Evolutionary conservation across 805 yeast species (phyloP), one percentile per base, ranked within the genome.

Genomic region (Teunomyces stri): DNA sequence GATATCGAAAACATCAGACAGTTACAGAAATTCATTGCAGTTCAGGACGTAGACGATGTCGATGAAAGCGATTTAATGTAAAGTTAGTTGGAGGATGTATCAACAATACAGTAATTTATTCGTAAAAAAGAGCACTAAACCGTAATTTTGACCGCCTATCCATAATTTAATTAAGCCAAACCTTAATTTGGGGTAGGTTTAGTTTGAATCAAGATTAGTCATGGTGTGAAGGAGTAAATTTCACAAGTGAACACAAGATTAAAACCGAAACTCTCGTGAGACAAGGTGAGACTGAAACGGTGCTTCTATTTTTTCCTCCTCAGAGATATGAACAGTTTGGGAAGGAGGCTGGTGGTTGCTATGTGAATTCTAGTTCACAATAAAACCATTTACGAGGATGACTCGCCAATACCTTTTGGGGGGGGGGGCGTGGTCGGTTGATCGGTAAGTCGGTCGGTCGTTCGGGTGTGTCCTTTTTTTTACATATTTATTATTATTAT

Each of bases 1-100:
- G 49, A 48, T 15, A 35, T 43, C 6, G 46, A 43, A 30, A 28
- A 36, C 21, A 47, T 49, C 47, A 22, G 33, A 11, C 20, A 49
- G 34, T 43, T 49, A 36, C 47, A 43, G 16, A 34, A 44, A 16
- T 43, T 45, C 13, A 45, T 31, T 10, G 5, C 35, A 11, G 25
- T 31, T 16, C 29, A 42, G 21, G 34, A 30, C 27, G 21, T 42
- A 12, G 44, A 42, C 18, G 44, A 42, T 13, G 29, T 42, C 21
- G 37, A 31, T n/a, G 44, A 30, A 28, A 21, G 12, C 11, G 44
- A 31, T 11, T 30, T 30, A 21, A n/a, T 29, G 25, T 41, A 29
- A 28, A 31, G 22, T n/a, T 10, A 34, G 22, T 22, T 12, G 28
- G 38, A 22, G 28, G 28, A 4, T 10, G 16, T 38, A 18, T 9